Base-by-base conservation (phyloP, 495 filamentous ascomycete genomes). In the Halenospora varia region DNA sequence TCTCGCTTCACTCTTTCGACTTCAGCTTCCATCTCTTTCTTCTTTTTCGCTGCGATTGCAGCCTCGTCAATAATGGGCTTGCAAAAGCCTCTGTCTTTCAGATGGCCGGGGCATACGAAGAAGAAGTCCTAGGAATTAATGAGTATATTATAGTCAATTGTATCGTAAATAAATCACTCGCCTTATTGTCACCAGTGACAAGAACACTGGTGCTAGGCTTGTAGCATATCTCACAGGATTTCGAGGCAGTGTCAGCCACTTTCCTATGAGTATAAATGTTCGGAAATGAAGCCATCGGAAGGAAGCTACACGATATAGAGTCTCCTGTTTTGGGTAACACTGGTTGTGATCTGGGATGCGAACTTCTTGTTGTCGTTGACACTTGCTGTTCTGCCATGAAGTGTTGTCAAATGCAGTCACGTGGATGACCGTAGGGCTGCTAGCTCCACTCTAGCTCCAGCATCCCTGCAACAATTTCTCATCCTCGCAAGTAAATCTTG, bases 111-210 rank as follows among this genome's bases (percentile, higher is more conserved):
- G 65, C 94, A 98, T 25, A 93, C 80, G 67, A 95, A 96, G 71
- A 98, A 97, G 76, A 89, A 96, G 69, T 98, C 94, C 89, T 95
- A 67, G 58, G 6, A 18, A 46, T 41, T 24, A 61, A 17, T 24
- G 39, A 29, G 29, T n/a, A 20, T 10, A 39, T 9, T 18, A 51
- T 19, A 25, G 10, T 22, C n/a, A n/a, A n/a, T n/a, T n/a, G n/a
- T n/a, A n/a, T n/a, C n/a, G n/a, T n/a, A n/a, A n/a, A n/a, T n/a
- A n/a, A n/a, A n/a, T n/a, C n/a, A n/a, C n/a, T n/a, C n/a, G n/a
- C 91, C 82, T 93, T 96, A 69, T 89, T 93, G 65, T 96, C 90
- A 0, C 89, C 80, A 1, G 91, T 96, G 59, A 96, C 87, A 56
- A 98, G 76, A 22, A 97, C 94, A 65, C 84, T 91, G 8, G 86